phyloP scores from a whole-genome alignment of 768 basidiomycete species.

The Fomitopsis serialis region DNA sequence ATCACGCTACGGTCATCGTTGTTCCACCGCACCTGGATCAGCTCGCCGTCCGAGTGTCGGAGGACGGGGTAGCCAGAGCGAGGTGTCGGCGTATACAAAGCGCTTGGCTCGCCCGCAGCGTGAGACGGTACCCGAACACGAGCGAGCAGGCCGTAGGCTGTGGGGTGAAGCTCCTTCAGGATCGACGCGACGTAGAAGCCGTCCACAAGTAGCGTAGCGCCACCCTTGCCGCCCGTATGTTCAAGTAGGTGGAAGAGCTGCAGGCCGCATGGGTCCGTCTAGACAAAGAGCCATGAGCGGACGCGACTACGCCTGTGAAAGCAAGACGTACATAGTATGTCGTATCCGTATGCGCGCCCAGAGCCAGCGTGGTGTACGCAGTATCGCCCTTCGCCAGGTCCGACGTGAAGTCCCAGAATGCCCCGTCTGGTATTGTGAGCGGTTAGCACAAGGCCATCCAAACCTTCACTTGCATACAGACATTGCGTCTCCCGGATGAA shows the following conservation, averaged over 20 bases:
- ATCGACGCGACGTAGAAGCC: conserved; percentile 89
- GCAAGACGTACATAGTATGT: conserved; percentile 58
- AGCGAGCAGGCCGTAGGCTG: conserved; percentile 65
- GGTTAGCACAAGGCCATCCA: not conserved
- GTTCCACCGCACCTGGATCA: conserved; percentile 87
- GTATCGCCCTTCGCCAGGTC: conserved; percentile 89
- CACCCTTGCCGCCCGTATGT: conserved; percentile 75
- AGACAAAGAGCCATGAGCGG: not conserved
- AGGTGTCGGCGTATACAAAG: conserved; percentile 53
- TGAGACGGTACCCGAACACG: conserved; percentile 71
- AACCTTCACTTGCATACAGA: conserved; percentile 17
- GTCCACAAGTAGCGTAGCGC: conserved; percentile 89
- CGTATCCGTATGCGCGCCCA: conserved; percentile 80
- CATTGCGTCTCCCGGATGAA: conserved; percentile 88
- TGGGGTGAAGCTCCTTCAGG: conserved; percentile 67
- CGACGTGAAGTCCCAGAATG: conserved; percentile 96
- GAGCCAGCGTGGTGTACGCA: conserved; percentile 85
- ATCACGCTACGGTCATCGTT: conserved; percentile 90
- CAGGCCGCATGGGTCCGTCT: conserved; percentile 94
- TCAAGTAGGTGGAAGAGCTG: conserved; percentile 94
- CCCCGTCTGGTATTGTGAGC: conserved; percentile 57
- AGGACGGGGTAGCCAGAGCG: conserved; percentile 65
- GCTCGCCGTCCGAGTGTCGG: conserved; percentile 61
- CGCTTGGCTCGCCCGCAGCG: conserved; percentile 73
- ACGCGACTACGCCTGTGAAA: not conserved